phyloP scores from a whole-genome alignment of 495 filamentous ascomycete genomes.

The Podospora pseudopauciseta region DNA sequence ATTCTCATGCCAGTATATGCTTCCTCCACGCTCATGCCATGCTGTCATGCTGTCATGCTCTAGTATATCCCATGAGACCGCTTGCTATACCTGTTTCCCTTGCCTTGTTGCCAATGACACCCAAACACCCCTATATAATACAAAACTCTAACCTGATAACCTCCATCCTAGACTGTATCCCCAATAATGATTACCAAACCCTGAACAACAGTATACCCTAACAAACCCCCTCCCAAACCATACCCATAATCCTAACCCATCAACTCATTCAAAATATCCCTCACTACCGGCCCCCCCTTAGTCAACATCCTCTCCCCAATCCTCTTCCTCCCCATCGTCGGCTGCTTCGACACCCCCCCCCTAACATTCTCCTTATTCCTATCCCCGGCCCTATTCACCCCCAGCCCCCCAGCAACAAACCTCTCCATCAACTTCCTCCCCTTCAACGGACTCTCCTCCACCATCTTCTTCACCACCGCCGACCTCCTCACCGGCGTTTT shows the following conservation, averaged over 20 bases:
- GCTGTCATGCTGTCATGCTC: neutral
- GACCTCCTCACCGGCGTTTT: constrained; percentile 4
- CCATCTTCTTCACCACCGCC: neutral
- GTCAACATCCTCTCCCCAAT: constrained; percentile 39
- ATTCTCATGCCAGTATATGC: neutral
- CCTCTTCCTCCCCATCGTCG: constrained; percentile 20
- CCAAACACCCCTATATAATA: neutral
- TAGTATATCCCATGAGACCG: neutral
- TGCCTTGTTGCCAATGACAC: neutral
- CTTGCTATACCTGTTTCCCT: constrained; percentile 1
- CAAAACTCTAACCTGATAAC: neutral
- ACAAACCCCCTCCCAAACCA: neutral
- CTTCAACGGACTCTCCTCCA: constrained; percentile 6
- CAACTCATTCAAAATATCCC: constrained; percentile 51
- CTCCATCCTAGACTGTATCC: neutral
- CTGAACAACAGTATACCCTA: neutral
- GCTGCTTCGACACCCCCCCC: constrained; percentile 12
- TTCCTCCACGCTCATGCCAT: neutral
- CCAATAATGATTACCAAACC: neutral
- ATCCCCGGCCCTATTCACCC: constrained; percentile 5
- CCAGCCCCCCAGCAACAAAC: neutral
- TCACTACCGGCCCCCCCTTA: constrained; percentile 40
- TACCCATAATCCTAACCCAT: constrained; percentile 10
- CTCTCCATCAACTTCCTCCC: constrained; percentile 4
- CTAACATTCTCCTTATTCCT: constrained; percentile 32